Conservation (phyloP, 140 eudicot genomes). For the Anethum foeniculum region DNA sequence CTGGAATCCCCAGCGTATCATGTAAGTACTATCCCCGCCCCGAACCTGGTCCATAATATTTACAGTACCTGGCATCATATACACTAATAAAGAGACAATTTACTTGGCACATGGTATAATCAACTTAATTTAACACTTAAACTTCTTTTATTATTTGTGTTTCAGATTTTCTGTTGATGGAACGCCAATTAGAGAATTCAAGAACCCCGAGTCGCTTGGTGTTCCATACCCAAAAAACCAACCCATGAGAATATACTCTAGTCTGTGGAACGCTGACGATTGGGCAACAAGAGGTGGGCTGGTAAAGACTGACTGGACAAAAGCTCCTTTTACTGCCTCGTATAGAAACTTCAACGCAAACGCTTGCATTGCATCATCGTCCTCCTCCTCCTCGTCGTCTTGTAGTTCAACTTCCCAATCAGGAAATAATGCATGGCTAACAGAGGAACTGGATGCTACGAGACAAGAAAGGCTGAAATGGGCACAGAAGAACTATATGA, state of each 20-base stretch:
- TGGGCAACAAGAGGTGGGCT: constrained; percentile 23
- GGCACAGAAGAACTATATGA: constrained; percentile 40
- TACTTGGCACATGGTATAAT: background rate
- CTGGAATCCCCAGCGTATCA: constrained; percentile 28
- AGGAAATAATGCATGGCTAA: constrained; percentile 7
- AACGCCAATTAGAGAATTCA: constrained; percentile 16
- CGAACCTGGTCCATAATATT: background rate
- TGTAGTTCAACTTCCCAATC: background rate
- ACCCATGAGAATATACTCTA: constrained; percentile 19
- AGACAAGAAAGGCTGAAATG: constrained; percentile 27
- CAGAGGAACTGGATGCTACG: constrained; percentile 15
- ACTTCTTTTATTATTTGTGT: background rate
- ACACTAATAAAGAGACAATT: too few relatives aligned
- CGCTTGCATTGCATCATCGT: background rate
- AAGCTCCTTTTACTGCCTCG: constrained; percentile 18
- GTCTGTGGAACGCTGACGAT: constrained; percentile 17
- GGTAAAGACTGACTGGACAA: constrained; percentile 16
- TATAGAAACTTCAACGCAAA: constrained; percentile 14
- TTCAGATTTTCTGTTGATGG: constrained; percentile 22
- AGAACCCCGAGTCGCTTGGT: constrained; percentile 12
- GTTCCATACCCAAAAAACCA: constrained; percentile 17
- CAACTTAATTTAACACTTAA: background rate
- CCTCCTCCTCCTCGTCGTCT: background rate
- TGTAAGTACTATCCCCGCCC: constrained; percentile 14
- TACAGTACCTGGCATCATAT: background rate